Base-by-base conservation (phyloP, 768 basidiomycete species). In the Termitomyces heimii region DNA sequence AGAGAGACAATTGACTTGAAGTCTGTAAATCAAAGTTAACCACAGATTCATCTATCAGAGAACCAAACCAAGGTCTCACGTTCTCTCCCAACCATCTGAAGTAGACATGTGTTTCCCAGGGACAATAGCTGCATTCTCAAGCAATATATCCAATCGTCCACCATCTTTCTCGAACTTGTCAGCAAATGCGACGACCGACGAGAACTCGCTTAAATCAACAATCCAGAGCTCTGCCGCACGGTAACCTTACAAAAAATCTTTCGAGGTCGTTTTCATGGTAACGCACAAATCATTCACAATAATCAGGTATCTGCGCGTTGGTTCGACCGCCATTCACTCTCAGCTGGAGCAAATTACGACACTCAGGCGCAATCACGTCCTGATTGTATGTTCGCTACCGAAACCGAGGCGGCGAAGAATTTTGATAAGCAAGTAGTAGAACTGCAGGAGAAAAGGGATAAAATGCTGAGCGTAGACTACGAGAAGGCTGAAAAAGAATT, bases 1-100 rank as follows among this genome's bases (percentile, higher is more conserved):
- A 1, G 76, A 68, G 9, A 82, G 64, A 61, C 72, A 60, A 61
- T 83, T 82, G 37, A 79, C 73, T 60, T 82, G 81, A 0, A 82
- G 50, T 10, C 80, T 83, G 53, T 24, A 13, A 8, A 48, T 13
- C 12, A 34, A 31, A 9, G 16, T 34, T 20, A 35, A 18, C 8
- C 14, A 26, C 40, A 28, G 9, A n/a, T 9, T 3, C 10, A 1
- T n/a, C 3, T n/a, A 29, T 18, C 3, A 32, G 14, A 24, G n/a
- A n/a, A 20, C 13, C n/a, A 20, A 49, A 14, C 51, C 34, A 5
- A 14, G 42, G 4, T 10, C 71, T 4, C 50, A 81, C 81, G 60
- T 65, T 10, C 65, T 48, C 57, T 83, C 81, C 77, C 77, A 82
- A 6, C 77, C 80, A 63, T 82, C 75, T 0, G 52, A 34, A 0